A percentile compares a stretch with the other conserved stretches of the same genome.
Conservation (phyloP, 139 green algal species). For the Parachlorella kessleri region DNA sequence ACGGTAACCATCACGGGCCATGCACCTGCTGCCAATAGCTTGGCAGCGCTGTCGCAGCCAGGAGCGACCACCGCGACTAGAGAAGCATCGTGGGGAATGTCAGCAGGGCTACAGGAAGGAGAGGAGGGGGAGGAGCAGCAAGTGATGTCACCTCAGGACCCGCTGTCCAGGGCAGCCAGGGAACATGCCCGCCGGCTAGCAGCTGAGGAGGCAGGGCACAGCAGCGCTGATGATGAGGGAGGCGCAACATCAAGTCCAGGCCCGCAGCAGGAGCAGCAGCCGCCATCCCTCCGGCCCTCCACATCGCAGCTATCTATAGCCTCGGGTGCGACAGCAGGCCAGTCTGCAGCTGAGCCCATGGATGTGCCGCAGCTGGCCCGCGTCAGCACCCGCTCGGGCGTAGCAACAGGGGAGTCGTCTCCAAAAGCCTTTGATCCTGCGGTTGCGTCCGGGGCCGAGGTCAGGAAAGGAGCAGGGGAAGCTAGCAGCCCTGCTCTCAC, state of each 20-base stretch:
- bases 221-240: too few species aligned
- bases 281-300: background rate
- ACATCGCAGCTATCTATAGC: background rate
- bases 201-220: too few species aligned
- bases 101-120: too few species aligned
- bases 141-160: conserved; percentile 40
- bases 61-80: too few species aligned
- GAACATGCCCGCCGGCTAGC: conserved; percentile 16
- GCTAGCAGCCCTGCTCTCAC: background rate
- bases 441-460: background rate
- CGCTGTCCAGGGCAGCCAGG: conserved; percentile 29
- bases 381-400: background rate
- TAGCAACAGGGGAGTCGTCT: conserved; percentile 6
- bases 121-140: too few species aligned
- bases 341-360: too few species aligned
- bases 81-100: too few species aligned
- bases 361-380: background rate
- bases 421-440: background rate
- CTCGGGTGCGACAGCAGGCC: background rate
- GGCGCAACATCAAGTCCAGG: conserved; percentile 6
- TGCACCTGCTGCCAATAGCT: background rate
- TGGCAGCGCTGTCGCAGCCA: too few species aligned
- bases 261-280: conserved; percentile 11
- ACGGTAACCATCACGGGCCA: conserved; percentile 23
- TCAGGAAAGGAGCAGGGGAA: background rate